Evolutionary conservation across 805 yeast species (phyloP).

Genomic region (Tetrapisispora namnaoensis): DNA sequence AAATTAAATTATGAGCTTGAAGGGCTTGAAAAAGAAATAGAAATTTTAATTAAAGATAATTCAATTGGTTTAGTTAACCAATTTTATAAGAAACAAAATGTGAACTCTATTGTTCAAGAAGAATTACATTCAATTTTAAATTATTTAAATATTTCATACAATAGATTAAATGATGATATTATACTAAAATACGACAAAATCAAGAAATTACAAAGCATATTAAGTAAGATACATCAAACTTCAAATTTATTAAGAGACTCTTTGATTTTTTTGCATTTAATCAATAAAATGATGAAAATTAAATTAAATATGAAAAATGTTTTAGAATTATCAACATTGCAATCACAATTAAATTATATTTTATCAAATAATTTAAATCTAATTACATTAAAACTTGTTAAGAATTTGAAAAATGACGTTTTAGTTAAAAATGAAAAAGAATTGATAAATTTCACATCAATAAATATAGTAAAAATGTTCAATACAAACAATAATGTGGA

Average conservation of each 20-base stretch:
- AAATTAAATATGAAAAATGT: neutral
- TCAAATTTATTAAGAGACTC: conserved; percentile 24
- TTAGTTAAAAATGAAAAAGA: conserved; percentile 16
- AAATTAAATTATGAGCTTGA: conserved; percentile 21
- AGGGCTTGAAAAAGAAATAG: conserved; percentile 20
- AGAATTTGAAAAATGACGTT: conserved; percentile 14
- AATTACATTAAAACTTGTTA: conserved; percentile 20
- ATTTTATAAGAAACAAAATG: conserved; percentile 12
- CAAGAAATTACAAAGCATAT: conserved; percentile 21
- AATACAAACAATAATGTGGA: conserved; percentile 2
- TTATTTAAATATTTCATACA: conserved; percentile 23
- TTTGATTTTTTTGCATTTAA: conserved; percentile 20
- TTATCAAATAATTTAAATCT: conserved; percentile 21
- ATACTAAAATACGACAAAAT: conserved; percentile 24
- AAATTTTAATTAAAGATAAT: conserved; percentile 14
- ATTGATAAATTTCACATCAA: conserved; percentile 11
- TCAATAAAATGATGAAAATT: conserved; percentile 14
- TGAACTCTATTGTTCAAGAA: conserved; percentile 3
- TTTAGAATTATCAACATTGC: conserved; percentile 15
- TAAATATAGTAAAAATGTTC: conserved; percentile 10
- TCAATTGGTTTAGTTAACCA: conserved; percentile 19
- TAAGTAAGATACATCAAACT: conserved; percentile 28
- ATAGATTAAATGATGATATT: conserved; percentile 24
- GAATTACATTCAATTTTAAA: conserved; percentile 16
- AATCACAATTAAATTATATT: conserved; percentile 19